These are phyloP conservation scores for Didymella keratinophila DNA, from an alignment of 2,329 filamentous ascomycete species.

Conservation along the genomic window DNA sequence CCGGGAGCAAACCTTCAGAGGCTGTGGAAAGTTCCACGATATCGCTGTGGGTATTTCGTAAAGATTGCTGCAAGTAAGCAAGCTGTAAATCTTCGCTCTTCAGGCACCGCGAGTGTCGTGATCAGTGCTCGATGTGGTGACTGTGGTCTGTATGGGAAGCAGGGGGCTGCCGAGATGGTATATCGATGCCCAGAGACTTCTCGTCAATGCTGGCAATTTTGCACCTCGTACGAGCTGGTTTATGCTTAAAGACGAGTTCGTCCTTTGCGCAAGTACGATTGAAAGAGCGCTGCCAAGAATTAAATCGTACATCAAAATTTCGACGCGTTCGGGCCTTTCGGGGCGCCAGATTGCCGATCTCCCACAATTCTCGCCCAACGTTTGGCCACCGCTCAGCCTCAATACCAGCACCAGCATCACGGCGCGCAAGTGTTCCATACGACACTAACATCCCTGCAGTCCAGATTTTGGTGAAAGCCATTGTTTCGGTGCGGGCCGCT, in stretches of 20 bases:
- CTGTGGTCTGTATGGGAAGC: neutral
- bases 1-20: neutral
- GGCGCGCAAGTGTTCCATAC: conserved; percentile 1
- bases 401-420: neutral
- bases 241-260: neutral
- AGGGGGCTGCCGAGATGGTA: neutral
- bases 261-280: neutral
- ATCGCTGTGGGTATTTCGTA: neutral
- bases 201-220: too few species aligned
- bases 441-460: neutral
- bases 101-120: neutral
- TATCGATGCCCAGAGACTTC: neutral
- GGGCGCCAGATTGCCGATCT: neutral
- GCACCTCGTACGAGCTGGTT: neutral
- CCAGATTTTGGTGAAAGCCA: neutral
- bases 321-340: neutral
- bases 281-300: neutral
- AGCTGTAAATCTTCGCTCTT: too few species aligned
- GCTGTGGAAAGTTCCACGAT: neutral
- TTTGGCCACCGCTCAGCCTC: neutral
- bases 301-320: neutral
- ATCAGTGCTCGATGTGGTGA: neutral
- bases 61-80: too few species aligned
- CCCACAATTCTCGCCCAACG: neutral
- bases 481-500: neutral